Percentiles rank a stretch among this genome's conserved stretches.
Evolutionary conservation across 257 asterid species (phyloP).

Genomic region (Fraxinus quadrangulata): DNA sequence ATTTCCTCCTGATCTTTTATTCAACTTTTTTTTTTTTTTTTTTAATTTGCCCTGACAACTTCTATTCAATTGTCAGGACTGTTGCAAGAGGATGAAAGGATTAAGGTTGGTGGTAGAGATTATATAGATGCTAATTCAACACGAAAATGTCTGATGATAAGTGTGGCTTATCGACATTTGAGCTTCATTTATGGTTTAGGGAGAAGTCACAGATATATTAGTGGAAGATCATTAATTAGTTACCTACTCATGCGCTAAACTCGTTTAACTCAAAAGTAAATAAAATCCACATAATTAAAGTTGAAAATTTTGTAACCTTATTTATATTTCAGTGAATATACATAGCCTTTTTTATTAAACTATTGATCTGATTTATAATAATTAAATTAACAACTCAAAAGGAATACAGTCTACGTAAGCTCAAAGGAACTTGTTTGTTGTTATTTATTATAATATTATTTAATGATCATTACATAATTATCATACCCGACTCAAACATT

Average conservation of each 20-base stretch:
- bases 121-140: background rate
- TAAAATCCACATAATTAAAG: background rate
- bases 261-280: background rate
- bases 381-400: too few relatives aligned
- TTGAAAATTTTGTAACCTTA: too few relatives aligned
- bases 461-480: too few relatives aligned
- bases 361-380: background rate
- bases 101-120: background rate
- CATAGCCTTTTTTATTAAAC: too few relatives aligned
- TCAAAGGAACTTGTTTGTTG: too few relatives aligned
- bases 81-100: constrained; percentile 11
- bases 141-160: background rate
- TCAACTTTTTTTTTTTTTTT: background rate
- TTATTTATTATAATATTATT: too few relatives aligned
- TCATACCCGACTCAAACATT: too few relatives aligned
- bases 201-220: background rate
- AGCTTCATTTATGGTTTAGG: background rate
- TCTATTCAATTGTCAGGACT: background rate
- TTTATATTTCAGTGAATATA: too few relatives aligned
- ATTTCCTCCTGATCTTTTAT: background rate
- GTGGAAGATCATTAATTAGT: background rate
- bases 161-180: background rate
- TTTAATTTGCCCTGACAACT: constrained; percentile 10
- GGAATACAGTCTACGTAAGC: too few relatives aligned
- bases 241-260: background rate